Percentiles rank a stretch among this genome's conserved stretches.
Evolutionary conservation across 225 moss, liverwort and hornwort genomes (phyloP).

Genomic region (Physcomitrium patens): DNA sequence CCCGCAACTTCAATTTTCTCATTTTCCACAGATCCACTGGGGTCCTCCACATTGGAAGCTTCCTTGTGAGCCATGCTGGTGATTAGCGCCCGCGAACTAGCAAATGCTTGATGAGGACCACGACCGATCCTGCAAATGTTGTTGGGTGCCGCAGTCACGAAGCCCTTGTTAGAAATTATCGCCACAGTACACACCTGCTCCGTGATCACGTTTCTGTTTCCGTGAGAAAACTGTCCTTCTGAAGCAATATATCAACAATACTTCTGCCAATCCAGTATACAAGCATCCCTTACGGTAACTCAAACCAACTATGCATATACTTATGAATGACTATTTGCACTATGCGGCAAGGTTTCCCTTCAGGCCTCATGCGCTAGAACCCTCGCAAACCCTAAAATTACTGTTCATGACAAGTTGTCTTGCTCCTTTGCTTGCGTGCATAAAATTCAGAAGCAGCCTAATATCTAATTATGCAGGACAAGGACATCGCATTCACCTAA

Average conservation of each 20-base stretch:
- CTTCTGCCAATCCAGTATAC: slow-evolving; percentile 15
- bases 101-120: slow-evolving; percentile 21
- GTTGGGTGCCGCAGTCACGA: slow-evolving; percentile 19
- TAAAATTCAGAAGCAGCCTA: not conserved
- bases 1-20: slow-evolving; percentile 57
- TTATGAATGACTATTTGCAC: too few relatives aligned
- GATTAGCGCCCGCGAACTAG: slow-evolving; percentile 30
- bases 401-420: not conserved
- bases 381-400: not conserved
- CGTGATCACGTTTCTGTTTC: slow-evolving; percentile 12
- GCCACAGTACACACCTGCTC: slow-evolving; percentile 35
- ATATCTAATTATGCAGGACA: not conserved
- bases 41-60: slow-evolving; percentile 41
- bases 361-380: too few relatives aligned
- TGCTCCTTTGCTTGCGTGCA: too few relatives aligned
- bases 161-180: slow-evolving; percentile 4
- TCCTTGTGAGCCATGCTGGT: slow-evolving; percentile 47
- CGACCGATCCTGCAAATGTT: slow-evolving; percentile 23
- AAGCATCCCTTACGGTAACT: not conserved
- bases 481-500: not conserved
- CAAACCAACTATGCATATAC: not conserved
- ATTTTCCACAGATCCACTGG: slow-evolving; percentile 30
- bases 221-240: not conserved
- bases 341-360: too few relatives aligned
- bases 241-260: slow-evolving; percentile 6